Conservation (phyloP, 1,284 basidiomycete genomes). For the Farysia itapuensis region DNA sequence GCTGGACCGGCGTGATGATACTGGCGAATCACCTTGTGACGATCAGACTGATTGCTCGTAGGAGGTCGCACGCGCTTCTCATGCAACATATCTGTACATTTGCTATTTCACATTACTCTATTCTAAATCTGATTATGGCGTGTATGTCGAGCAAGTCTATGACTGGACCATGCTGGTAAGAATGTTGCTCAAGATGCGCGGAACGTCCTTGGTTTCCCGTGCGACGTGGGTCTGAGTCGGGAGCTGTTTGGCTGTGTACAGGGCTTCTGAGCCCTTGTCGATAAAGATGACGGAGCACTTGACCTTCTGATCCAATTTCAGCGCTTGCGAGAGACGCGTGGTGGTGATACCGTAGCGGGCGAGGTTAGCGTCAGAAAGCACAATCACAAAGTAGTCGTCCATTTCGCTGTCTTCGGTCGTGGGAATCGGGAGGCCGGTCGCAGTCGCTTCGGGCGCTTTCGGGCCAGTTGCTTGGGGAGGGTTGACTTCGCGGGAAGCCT, state of each 20-base stretch:
- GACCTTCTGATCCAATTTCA: conserved; percentile 47
- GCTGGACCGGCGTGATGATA: conserved; percentile 20
- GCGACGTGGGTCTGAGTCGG: conserved; percentile 53
- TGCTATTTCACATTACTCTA: too few species aligned
- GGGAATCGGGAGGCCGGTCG: conserved; percentile 6
- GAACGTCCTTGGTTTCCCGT: conserved; percentile 47
- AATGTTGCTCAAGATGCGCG: conserved; percentile 48
- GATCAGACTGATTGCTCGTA: too few species aligned
- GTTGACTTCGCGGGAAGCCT: neutral
- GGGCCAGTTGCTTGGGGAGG: neutral
- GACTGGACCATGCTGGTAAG: conserved; percentile 47
- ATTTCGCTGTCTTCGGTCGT: conserved; percentile 28
- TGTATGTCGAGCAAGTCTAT: neutral
- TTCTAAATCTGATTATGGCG: too few species aligned
- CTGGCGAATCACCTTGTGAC: too few species aligned
- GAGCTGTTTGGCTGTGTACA: conserved; percentile 34
- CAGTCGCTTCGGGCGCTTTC: conserved; percentile 5
- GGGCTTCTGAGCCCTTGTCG: conserved; percentile 47
- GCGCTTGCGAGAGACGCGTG: conserved; percentile 31
- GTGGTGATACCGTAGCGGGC: conserved; percentile 58
- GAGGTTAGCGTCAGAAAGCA: conserved; percentile 60
- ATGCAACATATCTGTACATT: too few species aligned
- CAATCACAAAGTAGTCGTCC: conserved; percentile 61
- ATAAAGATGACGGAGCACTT: conserved; percentile 56
- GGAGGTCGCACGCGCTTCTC: too few species aligned